phyloP scores from a whole-genome alignment of 164 flowering plant genomes.

The Vitis riparia region DNA sequence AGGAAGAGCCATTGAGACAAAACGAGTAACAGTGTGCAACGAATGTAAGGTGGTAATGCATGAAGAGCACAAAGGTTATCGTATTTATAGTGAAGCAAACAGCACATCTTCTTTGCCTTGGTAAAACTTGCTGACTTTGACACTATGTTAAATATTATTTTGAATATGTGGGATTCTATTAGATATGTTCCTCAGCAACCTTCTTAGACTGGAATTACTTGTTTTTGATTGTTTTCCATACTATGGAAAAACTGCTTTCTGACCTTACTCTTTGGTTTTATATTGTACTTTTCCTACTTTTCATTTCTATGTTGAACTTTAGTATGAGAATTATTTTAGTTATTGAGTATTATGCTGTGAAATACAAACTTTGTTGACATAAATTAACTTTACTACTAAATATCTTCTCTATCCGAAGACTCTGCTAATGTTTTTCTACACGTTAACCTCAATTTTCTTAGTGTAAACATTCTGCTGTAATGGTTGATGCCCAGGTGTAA shows the following conservation, averaged over 20 bases:
- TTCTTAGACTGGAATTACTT: constrained; percentile 11
- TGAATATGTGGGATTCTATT: constrained; percentile 11
- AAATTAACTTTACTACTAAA: no score
- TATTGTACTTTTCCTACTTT: not conserved
- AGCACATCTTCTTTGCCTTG: constrained; percentile 1
- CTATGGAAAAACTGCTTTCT: not conserved
- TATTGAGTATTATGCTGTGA: not conserved
- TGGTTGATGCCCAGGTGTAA: no score
- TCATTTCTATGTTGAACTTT: constrained; percentile 3
- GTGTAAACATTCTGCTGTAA: no score
- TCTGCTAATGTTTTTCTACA: no score
- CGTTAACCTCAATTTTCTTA: no score
- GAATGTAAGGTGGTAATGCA: constrained; percentile 16
- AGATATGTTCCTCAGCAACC: constrained; percentile 11
- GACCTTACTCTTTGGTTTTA: constrained; percentile 2
- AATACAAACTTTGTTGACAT: not conserved
- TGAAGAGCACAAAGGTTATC: constrained; percentile 7
- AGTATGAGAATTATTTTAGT: not conserved
- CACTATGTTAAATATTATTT: constrained; percentile 17
- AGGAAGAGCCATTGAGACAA: constrained; percentile 38
- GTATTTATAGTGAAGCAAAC: constrained; percentile 35
- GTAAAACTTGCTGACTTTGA: constrained; percentile 27
- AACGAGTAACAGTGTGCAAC: not conserved
- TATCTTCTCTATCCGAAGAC: not conserved
- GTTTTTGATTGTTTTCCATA: not conserved